Conservation (phyloP, 169 alveolate genomes). For the Neospora caninum region DNA sequence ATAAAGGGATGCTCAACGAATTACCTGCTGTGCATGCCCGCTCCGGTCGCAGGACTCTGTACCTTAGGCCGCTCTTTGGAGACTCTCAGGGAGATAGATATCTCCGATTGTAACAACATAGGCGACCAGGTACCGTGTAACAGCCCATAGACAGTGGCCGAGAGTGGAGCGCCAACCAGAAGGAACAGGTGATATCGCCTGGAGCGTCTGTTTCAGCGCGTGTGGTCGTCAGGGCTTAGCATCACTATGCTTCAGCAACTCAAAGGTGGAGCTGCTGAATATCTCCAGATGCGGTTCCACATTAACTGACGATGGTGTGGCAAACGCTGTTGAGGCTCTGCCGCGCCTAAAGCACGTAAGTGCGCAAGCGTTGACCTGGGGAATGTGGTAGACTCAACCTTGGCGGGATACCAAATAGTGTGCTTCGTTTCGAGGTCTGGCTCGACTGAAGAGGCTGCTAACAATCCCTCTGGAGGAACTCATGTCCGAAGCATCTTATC, state of each 20-base stretch:
- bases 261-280: not conserved
- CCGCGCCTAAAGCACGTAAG: slow-evolving; percentile 1
- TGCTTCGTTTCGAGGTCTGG: too few species aligned
- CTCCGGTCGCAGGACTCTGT: not conserved
- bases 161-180: not conserved
- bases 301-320: slow-evolving; percentile 32
- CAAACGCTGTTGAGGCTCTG: not conserved
- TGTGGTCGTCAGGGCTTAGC: slow-evolving; percentile 20
- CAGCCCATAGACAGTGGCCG: not conserved
- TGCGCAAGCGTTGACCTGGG: not conserved
- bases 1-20: not conserved
- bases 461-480: too few species aligned
- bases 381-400: not conserved
- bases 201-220: not conserved
- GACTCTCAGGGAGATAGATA: slow-evolving; percentile 5
- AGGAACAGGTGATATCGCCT: not conserved
- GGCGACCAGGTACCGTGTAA: slow-evolving; percentile 1
- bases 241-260: not conserved
- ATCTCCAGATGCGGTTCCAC: slow-evolving; percentile 5
- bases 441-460: too few species aligned
- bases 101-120: not conserved
- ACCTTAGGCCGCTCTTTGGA: not conserved
- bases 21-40: not conserved
- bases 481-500: not conserved
- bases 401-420: too few species aligned